Conservation (phyloP, 2,329 filamentous ascomycete genomes). For the Fusarium nygamai region DNA sequence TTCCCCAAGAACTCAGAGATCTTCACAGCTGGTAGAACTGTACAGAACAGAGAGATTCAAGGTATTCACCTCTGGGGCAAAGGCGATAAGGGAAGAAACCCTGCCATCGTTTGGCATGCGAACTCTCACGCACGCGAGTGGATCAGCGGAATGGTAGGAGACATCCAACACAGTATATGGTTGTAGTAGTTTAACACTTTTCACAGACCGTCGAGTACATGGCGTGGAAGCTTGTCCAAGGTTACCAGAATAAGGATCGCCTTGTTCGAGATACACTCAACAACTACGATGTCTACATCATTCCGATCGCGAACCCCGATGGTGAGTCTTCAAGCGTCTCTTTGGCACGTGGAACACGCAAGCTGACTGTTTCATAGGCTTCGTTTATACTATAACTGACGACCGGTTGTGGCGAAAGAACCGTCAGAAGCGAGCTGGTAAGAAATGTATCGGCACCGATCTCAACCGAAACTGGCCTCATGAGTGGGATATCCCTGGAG, state of each 20-base stretch:
- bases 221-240: constrained; percentile 34
- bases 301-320: constrained; percentile 71
- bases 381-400: constrained; percentile 55
- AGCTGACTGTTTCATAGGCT: constrained; percentile 51
- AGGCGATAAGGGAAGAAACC: constrained; percentile 55
- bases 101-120: constrained; percentile 65
- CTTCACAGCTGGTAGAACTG: constrained; percentile 59
- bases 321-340: constrained; percentile 47
- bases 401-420: constrained; percentile 72
- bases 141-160: constrained; percentile 62
- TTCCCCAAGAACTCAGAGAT: constrained; percentile 58
- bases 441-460: constrained; percentile 61
- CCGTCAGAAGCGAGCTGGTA: constrained; percentile 53
- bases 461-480: constrained; percentile 71
- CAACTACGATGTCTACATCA: constrained; percentile 73
- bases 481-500: constrained; percentile 60
- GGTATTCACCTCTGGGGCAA: constrained; percentile 68
- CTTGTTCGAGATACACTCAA: constrained; percentile 54
- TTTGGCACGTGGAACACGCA: fast-evolving
- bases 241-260: constrained; percentile 27
- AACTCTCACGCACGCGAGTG: constrained; percentile 70
- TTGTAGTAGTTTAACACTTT: not conserved
- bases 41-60: constrained; percentile 62
- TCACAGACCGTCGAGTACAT: constrained; percentile 37
- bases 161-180: fast-evolving